phyloP scores from a whole-genome alignment of 2,329 filamentous ascomycete species.

The Ascochyta pisi region DNA sequence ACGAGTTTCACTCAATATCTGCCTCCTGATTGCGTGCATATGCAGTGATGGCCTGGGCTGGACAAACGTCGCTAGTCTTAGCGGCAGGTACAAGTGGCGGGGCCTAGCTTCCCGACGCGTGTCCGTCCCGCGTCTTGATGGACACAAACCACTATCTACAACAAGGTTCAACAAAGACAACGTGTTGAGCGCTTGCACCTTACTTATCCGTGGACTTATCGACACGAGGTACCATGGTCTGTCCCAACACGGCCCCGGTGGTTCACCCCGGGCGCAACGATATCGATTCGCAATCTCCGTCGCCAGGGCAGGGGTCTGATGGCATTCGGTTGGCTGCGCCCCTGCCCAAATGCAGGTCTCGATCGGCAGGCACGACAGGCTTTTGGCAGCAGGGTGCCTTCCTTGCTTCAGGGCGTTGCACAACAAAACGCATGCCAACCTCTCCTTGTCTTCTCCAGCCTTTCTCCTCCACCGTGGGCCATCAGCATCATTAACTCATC shows the following conservation, averaged over 20 bases:
- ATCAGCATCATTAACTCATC: slow-evolving; percentile 8
- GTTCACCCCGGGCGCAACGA: slow-evolving; percentile 11
- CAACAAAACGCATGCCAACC: slow-evolving; percentile 29
- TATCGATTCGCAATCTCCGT: slow-evolving; percentile 20
- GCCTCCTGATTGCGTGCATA: slow-evolving; percentile 14
- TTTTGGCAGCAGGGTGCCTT: slow-evolving; percentile 18
- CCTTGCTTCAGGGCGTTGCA: slow-evolving; percentile 28
- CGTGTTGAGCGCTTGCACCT: slow-evolving; percentile 6
- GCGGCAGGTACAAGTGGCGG: slow-evolving; percentile 26
- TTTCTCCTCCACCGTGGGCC: slow-evolving; percentile 5
- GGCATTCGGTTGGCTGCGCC: slow-evolving; percentile 13
- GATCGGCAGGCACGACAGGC: slow-evolving; percentile 26
- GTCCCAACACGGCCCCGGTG: slow-evolving; percentile 4
- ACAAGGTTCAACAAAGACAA: slow-evolving; percentile 11
- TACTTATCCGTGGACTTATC: neutral
- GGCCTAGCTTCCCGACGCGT: slow-evolving; percentile 18
- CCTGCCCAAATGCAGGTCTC: slow-evolving; percentile 14
- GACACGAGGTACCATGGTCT: slow-evolving; percentile 6
- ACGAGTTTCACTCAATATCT: slow-evolving; percentile 1
- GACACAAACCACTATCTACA: neutral
- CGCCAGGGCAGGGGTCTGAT: slow-evolving; percentile 10
- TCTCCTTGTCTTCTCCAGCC: slow-evolving; percentile 17
- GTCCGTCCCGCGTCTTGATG: slow-evolving; percentile 3
- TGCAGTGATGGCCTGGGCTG: slow-evolving; percentile 10
- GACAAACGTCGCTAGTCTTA: slow-evolving; percentile 8